Evolutionary conservation across 2,329 filamentous ascomycete species (phyloP).

Genomic region (Clarireedia hainanense): DNA sequence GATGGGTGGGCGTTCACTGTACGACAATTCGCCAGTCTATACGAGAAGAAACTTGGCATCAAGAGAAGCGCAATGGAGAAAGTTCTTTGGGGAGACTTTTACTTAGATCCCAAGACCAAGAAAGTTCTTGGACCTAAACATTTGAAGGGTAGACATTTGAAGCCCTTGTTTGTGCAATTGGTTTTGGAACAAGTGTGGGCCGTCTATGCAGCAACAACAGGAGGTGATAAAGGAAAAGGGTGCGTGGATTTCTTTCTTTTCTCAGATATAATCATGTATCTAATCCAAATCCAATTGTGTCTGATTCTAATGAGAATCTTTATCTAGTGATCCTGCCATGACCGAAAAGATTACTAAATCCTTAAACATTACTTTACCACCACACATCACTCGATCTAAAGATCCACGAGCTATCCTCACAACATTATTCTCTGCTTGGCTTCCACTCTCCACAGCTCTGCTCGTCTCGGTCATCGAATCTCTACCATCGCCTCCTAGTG

Average conservation of each 20-base stretch:
- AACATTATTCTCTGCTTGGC: slow-evolving; percentile 80
- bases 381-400: slow-evolving; percentile 75
- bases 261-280: slow-evolving; percentile 25
- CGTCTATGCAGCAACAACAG: slow-evolving; percentile 83
- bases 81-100: slow-evolving; percentile 94
- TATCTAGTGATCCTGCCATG: slow-evolving; percentile 60
- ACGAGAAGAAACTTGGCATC: slow-evolving; percentile 95
- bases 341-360: slow-evolving; percentile 95
- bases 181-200: slow-evolving; percentile 96
- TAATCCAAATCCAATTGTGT: slow-evolving; percentile 12
- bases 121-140: slow-evolving; percentile 86
- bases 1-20: slow-evolving; percentile 99
- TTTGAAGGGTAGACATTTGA: slow-evolving; percentile 81
- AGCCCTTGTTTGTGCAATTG: slow-evolving; percentile 95
- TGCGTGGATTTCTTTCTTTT: slow-evolving; percentile 40
- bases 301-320: slow-evolving; percentile 24
- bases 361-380: slow-evolving; percentile 71
- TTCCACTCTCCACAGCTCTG: slow-evolving; percentile 85
- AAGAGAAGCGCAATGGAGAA: slow-evolving; percentile 84
- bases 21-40: slow-evolving; percentile 84
- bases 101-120: slow-evolving; percentile 94
- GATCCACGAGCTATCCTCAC: slow-evolving; percentile 80
- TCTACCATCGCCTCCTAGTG: slow-evolving; percentile 71
- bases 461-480: slow-evolving; percentile 92
- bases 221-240: slow-evolving; percentile 75